A percentile compares a stretch with the other conserved stretches of the same genome.
phyloP scores from a whole-genome alignment of 2,329 filamentous ascomycete genomes.

The Ambrosiella beaveri region DNA sequence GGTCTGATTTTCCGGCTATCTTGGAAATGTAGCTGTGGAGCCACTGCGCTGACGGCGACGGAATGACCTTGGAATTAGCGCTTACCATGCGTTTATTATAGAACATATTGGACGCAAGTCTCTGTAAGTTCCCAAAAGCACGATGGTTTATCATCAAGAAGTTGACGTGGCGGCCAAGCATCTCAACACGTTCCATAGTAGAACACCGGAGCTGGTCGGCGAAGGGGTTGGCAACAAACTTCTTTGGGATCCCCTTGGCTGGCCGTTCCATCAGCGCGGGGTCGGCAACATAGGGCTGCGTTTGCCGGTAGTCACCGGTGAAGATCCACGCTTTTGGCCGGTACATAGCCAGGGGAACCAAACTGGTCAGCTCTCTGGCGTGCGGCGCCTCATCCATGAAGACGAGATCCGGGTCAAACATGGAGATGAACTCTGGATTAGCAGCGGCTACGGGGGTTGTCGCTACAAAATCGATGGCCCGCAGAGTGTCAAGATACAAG shows the following conservation, averaged over 20 bases:
- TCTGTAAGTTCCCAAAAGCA: constrained; percentile 23
- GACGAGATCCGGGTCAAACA: constrained; percentile 67
- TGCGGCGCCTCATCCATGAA: constrained; percentile 59
- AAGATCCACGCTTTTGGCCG: constrained; percentile 28
- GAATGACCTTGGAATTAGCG: constrained; percentile 15
- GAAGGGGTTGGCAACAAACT: constrained; percentile 13
- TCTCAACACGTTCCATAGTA: constrained; percentile 24
- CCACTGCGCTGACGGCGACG: constrained; percentile 18
- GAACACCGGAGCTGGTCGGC: constrained; percentile 21
- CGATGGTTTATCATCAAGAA: constrained; percentile 23
- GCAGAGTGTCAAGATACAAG: constrained; percentile 24
- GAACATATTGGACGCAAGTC: constrained; percentile 25
- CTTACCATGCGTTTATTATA: constrained; percentile 23
- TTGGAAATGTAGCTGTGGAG: constrained; percentile 19
- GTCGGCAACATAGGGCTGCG: constrained; percentile 25
- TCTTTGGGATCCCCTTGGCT: constrained; percentile 6
- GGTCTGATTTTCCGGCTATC: constrained; percentile 13
- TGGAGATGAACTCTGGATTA: constrained; percentile 21
- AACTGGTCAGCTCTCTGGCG: constrained; percentile 27
- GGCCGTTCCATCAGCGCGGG: not conserved
- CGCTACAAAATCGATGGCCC: constrained; percentile 26
- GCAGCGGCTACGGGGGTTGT: constrained; percentile 28
- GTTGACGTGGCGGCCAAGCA: constrained; percentile 19
- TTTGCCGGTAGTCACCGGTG: constrained; percentile 29
- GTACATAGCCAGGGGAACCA: constrained; percentile 28